Conservation (phyloP, 345 rosid species). For the Kandelia obovata region DNA sequence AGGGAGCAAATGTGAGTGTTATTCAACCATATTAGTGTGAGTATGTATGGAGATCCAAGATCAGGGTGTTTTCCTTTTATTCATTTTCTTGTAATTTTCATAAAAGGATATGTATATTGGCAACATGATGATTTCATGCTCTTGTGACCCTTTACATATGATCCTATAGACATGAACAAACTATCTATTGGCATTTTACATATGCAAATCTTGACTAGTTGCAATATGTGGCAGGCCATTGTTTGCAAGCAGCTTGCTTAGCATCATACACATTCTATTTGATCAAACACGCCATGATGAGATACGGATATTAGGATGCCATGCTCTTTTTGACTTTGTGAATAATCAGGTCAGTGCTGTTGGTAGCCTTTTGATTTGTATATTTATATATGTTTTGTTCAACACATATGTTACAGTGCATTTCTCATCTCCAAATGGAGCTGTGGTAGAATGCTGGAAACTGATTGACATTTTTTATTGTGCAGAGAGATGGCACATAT, state of each 20-base stretch:
- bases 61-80: not conserved
- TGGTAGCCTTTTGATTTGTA: conserved; percentile 12
- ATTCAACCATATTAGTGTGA: not conserved
- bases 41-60: not conserved
- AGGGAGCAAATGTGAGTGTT: conserved; percentile 31
- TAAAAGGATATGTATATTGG: not conserved
- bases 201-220: conserved; percentile 12
- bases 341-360: conserved; percentile 54
- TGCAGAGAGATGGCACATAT: conserved; percentile 63
- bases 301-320: conserved; percentile 56
- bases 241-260: conserved; percentile 71
- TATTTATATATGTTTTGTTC: conserved; percentile 4
- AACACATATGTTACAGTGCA: not conserved
- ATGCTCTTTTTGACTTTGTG: conserved; percentile 63
- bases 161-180: too few relatives aligned
- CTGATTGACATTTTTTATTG: conserved; percentile 17
- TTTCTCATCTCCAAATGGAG: not conserved
- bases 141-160: too few relatives aligned
- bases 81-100: not conserved
- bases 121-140: too few relatives aligned
- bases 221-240: conserved; percentile 47
- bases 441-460: conserved; percentile 6
- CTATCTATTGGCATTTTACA: not conserved
- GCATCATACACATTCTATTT: conserved; percentile 57
- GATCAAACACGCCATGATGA: conserved; percentile 62